phyloP scores from a whole-genome alignment of 805 yeast genomes.

The Pichia cabralensis region DNA sequence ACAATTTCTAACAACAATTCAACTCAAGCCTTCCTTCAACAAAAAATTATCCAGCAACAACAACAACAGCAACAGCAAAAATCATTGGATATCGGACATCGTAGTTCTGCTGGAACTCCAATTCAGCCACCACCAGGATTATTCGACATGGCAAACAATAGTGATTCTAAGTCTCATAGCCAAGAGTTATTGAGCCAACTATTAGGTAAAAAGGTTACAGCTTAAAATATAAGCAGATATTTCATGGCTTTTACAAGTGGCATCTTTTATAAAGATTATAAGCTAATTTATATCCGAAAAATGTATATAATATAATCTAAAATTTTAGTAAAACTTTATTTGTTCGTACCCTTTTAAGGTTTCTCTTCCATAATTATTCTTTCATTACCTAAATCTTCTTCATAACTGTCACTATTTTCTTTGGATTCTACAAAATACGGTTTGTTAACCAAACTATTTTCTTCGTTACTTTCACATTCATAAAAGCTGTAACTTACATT shows the following conservation, averaged over 20 bases:
- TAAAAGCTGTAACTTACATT: constrained; percentile 22
- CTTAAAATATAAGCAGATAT: constrained; percentile 7
- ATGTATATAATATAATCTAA: neutral
- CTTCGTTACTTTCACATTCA: constrained; percentile 5
- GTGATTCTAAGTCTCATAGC: constrained; percentile 16
- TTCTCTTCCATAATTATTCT: too few relatives aligned
- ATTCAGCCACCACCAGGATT: constrained; percentile 75
- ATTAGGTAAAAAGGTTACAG: constrained; percentile 48
- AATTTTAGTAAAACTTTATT: too few relatives aligned
- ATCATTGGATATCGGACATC: constrained; percentile 2
- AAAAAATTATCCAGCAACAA: constrained; percentile 13
- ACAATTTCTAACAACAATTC: constrained; percentile 13
- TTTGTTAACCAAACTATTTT: too few relatives aligned
- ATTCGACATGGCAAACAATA: constrained; percentile 19
- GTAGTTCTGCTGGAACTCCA: constrained; percentile 19
- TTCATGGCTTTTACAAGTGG: too few relatives aligned
- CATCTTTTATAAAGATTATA: neutral
- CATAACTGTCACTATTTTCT: too few relatives aligned
- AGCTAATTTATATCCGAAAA: neutral
- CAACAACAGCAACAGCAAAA: constrained; percentile 23
- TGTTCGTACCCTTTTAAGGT: too few relatives aligned
- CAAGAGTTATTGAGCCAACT: constrained; percentile 77
- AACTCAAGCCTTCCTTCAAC: constrained; percentile 6
- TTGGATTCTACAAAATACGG: too few relatives aligned
- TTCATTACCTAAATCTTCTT: too few relatives aligned